phyloP scores from a whole-genome alignment of 1,139 yeast species.

The Geotrichum restrictum region DNA sequence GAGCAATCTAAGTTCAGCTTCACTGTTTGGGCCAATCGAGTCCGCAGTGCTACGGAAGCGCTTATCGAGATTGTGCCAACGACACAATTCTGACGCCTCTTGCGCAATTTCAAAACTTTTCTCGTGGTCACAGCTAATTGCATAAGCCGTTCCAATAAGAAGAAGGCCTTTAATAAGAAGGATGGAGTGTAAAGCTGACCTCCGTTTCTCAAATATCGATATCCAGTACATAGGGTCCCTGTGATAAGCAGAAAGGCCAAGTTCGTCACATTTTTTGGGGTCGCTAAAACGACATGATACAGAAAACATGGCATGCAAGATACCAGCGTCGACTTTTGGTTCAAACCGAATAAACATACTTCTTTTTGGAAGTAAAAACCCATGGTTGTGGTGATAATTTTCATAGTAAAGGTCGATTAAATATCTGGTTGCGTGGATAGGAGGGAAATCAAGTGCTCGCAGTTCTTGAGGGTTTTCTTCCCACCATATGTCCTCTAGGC shows the following conservation, averaged over 20 bases:
- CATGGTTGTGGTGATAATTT: conserved; percentile 47
- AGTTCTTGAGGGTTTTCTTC: conserved; percentile 26
- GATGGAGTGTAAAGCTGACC: conserved; percentile 19
- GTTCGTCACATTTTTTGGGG: conserved; percentile 11
- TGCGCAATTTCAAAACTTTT: conserved; percentile 6
- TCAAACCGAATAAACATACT: conserved; percentile 39
- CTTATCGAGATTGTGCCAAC: conserved; percentile 19
- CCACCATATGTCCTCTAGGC: conserved; percentile 24
- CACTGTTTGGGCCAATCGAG: conserved; percentile 16
- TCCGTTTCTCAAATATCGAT: conserved; percentile 25
- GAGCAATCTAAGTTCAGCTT: neutral
- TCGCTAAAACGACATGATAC: conserved; percentile 39
- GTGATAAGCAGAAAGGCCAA: conserved; percentile 22
- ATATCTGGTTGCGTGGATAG: conserved; percentile 40
- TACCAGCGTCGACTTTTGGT: conserved; percentile 41
- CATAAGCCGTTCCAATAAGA: conserved; percentile 21
- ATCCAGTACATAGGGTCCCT: conserved; percentile 31
- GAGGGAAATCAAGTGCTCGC: conserved; percentile 44
- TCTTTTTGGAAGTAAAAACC: conserved; percentile 45
- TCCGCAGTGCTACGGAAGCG: conserved; percentile 20
- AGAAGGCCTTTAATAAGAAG: conserved; percentile 23
- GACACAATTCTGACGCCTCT: conserved; percentile 11
- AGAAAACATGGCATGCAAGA: conserved; percentile 49
- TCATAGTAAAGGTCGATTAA: conserved; percentile 49
- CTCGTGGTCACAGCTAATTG: conserved; percentile 12